Base-by-base conservation (phyloP, 495 filamentous ascomycete species). In the Extremus antarcticus region DNA sequence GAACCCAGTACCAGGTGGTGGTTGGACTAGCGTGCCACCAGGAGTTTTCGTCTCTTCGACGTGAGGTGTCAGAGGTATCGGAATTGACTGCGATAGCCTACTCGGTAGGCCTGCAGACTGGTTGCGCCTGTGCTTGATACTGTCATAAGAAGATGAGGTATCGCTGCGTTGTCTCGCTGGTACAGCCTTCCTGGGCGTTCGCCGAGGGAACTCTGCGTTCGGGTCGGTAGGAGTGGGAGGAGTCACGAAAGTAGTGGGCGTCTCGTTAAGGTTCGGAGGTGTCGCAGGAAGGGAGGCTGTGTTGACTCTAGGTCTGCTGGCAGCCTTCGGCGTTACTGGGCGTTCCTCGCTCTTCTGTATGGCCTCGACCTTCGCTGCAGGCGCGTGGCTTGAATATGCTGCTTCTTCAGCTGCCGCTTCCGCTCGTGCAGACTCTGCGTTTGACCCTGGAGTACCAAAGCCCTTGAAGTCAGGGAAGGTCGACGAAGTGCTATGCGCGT, bases 81-180 rank as follows among this genome's bases (percentile, higher is more conserved):
- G 73, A 25, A 88, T 79, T 43, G 84, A 83, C 57, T 85, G 89
- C 10, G 90, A 94, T 23, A 97, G 74, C 67, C 90, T 96, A 72
- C 89, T 95, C 10, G 78, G 81, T 50, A 80, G 74, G 59, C 79
- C 78, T 54, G 83, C 78, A 47, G 84, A 87, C 54, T 81, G 77
- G 40, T 76, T 78, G 3, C 85, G 76, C 40, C 84, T 55, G 21
- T 49, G 45, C 17, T 55, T 38, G 20, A 62, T 58, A 50, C 59
- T 62, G 4, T 58, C 55, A 23, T 54, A 32, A 3, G 59, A 55
- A n/a, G 39, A 29, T 10, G 25, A 20, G 19, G 39, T 29, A 19
- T 25, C 41, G 15, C 20, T 29, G 10, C 50, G 50, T 17, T 40
- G n/a, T 21, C 41, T n/a, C 7, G 41, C n/a, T 3, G 41, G 4